Conservation (phyloP, 441 rosid species). For the Aquilaria agallochum region DNA sequence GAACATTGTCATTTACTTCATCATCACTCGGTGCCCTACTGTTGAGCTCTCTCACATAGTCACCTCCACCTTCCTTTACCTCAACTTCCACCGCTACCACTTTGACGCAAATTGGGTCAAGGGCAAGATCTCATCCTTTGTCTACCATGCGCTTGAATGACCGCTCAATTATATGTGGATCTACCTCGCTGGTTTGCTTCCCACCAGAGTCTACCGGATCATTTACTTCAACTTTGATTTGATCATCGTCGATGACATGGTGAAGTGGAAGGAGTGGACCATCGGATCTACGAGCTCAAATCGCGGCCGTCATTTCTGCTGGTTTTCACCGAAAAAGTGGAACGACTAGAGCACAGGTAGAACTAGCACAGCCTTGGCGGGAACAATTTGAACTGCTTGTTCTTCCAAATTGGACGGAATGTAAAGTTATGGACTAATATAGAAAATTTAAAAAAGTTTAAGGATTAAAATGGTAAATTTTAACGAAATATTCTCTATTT, state of each 20-base stretch:
- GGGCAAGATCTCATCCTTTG: no score
- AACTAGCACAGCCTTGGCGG: no score
- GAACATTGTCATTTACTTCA: constrained; percentile 52
- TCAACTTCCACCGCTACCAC: constrained; percentile 21
- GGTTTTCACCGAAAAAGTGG: no score
- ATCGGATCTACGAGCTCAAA: no score
- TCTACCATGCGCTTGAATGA: constrained; percentile 52
- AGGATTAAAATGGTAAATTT: no score
- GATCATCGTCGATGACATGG: constrained; percentile 70
- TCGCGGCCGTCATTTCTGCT: no score
- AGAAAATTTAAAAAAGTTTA: no score
- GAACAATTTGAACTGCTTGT: no score
- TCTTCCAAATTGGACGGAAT: no score
- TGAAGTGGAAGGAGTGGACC: constrained; percentile 12
- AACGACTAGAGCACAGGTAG: no score
- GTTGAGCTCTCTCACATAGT: constrained; percentile 25
- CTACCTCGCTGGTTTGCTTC: constrained; percentile 68
- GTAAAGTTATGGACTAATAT: no score
- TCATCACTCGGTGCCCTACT: constrained; percentile 27
- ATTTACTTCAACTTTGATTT: constrained; percentile 77
- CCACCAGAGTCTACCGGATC: constrained; percentile 44
- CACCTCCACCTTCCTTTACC: constrained; percentile 23
- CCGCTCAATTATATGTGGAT: constrained; percentile 75
- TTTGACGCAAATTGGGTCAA: constrained; percentile 20
- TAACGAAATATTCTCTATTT: no score